A percentile compares a stretch with the other conserved stretches of the same genome.
phyloP scores from a whole-genome alignment of 352 stramenopile species.

The Globisporangium splendens region DNA sequence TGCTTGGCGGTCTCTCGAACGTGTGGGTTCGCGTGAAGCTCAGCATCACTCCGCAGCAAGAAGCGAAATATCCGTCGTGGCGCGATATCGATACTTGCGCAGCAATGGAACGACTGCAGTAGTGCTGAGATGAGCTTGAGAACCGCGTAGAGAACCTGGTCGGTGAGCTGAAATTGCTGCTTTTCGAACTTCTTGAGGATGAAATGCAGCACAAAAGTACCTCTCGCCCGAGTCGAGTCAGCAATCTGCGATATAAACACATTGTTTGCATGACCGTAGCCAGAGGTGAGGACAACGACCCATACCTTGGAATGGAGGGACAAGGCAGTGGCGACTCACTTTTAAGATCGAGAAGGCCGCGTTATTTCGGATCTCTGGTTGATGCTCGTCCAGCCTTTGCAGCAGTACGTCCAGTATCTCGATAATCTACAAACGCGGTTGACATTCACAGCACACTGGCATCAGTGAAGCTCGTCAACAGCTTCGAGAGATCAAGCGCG shows the following conservation, averaged over 20 bases:
- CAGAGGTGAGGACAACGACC: slow-evolving; percentile 15
- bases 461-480: neutral
- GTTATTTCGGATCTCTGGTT: slow-evolving; percentile 26
- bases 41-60: slow-evolving; percentile 22
- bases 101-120: slow-evolving; percentile 42
- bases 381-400: slow-evolving; percentile 19
- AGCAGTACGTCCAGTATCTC: slow-evolving; percentile 12
- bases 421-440: slow-evolving; percentile 16
- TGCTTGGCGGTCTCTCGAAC: slow-evolving; percentile 36
- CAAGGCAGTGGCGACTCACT: slow-evolving; percentile 3
- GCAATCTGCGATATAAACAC: too few relatives aligned
- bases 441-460: neutral
- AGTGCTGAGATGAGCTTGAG: slow-evolving; percentile 41
- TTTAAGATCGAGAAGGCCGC: slow-evolving; percentile 27
- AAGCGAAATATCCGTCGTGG: slow-evolving; percentile 32
- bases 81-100: slow-evolving; percentile 41
- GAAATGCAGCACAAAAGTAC: slow-evolving; percentile 39
- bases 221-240: slow-evolving; percentile 24
- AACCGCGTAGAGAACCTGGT: slow-evolving; percentile 30
- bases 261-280: too few relatives aligned
- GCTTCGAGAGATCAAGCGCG: neutral
- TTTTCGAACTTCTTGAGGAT: slow-evolving; percentile 28
- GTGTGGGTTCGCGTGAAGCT: slow-evolving; percentile 35
- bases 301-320: slow-evolving; percentile 12
- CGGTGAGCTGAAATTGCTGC: slow-evolving; percentile 11